These are phyloP conservation scores for Gloeophyllum trabeum DNA, from an alignment of 768 basidiomycete genomes.

Conservation along the genomic window DNA sequence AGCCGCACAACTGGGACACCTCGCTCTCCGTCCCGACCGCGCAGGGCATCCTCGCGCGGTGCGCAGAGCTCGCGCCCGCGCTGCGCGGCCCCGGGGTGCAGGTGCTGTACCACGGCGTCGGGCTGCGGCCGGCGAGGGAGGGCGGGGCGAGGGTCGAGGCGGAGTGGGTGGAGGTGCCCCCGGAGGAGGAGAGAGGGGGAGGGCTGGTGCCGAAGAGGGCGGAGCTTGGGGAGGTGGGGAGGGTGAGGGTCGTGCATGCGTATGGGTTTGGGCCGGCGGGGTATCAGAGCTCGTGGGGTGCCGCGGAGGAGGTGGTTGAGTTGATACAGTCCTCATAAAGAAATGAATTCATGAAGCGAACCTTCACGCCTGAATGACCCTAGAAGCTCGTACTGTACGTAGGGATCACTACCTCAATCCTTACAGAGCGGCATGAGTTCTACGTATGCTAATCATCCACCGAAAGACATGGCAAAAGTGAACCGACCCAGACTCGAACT, in stretches of 20 bases:
- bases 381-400: background rate
- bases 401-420: background rate
- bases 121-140: conserved; percentile 41
- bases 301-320: conserved; percentile 23
- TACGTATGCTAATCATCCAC: background rate
- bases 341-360: background rate
- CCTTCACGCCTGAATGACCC: background rate
- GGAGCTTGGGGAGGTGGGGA: conserved; percentile 12
- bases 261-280: conserved; percentile 46
- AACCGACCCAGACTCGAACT: background rate
- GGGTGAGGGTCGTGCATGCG: conserved; percentile 36
- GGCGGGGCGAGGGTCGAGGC: conserved; percentile 48
- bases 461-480: background rate
- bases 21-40: conserved; percentile 31
- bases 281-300: conserved; percentile 32
- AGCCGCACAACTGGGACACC: conserved; percentile 36
- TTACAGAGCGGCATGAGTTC: background rate
- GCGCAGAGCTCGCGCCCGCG: conserved; percentile 25
- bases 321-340: background rate
- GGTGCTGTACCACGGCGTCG: conserved; percentile 44
- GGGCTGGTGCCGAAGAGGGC: conserved; percentile 10
- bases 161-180: conserved; percentile 27
- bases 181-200: conserved; percentile 11
- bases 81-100: conserved; percentile 24
- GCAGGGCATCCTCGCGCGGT: conserved; percentile 33